Conservation (phyloP, 192 early-diverging fungal genomes). For the Backusella liffmaniae region DNA sequence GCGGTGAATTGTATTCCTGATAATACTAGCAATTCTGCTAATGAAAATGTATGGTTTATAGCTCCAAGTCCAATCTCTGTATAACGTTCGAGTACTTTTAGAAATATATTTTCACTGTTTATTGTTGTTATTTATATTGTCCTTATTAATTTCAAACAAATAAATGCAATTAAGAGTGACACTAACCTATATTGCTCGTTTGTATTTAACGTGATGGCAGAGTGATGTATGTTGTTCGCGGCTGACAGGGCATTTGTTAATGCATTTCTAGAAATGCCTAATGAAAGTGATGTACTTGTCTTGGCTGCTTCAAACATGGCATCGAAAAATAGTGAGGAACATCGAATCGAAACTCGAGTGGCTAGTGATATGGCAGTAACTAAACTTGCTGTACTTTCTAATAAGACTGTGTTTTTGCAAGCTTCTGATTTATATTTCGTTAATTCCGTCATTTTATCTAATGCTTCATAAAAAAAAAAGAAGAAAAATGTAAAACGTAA, state of each 20-base stretch:
- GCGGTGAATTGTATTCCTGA: constrained; percentile 82
- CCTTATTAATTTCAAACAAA: background rate
- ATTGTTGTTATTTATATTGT: constrained; percentile 1
- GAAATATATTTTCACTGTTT: constrained; percentile 40
- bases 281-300: constrained; percentile 50
- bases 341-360: constrained; percentile 57
- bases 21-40: constrained; percentile 73
- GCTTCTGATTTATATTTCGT: background rate
- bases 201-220: background rate
- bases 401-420: constrained; percentile 40
- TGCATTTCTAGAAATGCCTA: constrained; percentile 51
- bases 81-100: constrained; percentile 59
- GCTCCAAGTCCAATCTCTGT: constrained; percentile 60
- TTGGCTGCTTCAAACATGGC: constrained; percentile 56
- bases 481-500: background rate
- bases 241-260: constrained; percentile 56
- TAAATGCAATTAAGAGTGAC: background rate
- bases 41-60: constrained; percentile 67
- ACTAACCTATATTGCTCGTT: background rate
- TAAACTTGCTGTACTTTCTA: constrained; percentile 49
- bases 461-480: background rate
- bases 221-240: constrained; percentile 50
- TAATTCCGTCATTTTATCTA: background rate
- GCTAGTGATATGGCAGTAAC: constrained; percentile 57
- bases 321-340: constrained; percentile 56